Base-by-base conservation (phyloP, 116 monocot species). In the Iris pallida region DNA sequence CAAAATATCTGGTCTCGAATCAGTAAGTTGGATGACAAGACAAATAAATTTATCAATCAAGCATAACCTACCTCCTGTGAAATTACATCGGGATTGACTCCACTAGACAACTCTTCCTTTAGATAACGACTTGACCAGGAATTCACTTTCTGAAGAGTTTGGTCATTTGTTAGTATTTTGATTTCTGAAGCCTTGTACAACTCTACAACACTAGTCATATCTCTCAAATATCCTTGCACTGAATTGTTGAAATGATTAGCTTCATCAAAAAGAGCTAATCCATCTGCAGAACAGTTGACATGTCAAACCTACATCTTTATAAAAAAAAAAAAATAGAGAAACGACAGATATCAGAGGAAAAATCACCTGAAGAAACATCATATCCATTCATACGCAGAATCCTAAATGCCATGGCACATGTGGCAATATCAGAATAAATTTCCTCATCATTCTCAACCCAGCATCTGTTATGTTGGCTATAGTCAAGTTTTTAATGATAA, bases 321-420 rank as follows among this genome's bases (percentile, higher is more conserved):
- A 61, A 1, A 57, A 20, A 77, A 42, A 16, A 61, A 1, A 57
- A 20, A 77, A 42, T 20, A 13, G 30, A 30, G 30, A 30, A 19
- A 0, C 17, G 20, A 65, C n/a, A 48, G 18, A 18, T 11, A 56
- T 42, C 3, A 20, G 47, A 41, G 42, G 42, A 8, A 46, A 18
- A 45, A 42, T 20, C 52, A 73, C 79, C 75, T 46, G 79, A 70
- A 58, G 79, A 77, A 20, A 93, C 41, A 42, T 75, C 75, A 73
- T 86, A 89, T 71, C 89, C 93, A 71, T 93, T 66, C 77, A 86
- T 77, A 59, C 86, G 77, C 46, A 93, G 57, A 77, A 86, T 64
- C 46, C 93, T 86, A 76, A 93, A 93, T 64, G 93, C 89, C 77
- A 93, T 73, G 53, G 86, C 83, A 74, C 64, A 80, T 42, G 86